These are phyloP conservation scores for Pseudocercospora macadamiae DNA, from an alignment of 2,329 filamentous ascomycete genomes.

Conservation along the genomic window DNA sequence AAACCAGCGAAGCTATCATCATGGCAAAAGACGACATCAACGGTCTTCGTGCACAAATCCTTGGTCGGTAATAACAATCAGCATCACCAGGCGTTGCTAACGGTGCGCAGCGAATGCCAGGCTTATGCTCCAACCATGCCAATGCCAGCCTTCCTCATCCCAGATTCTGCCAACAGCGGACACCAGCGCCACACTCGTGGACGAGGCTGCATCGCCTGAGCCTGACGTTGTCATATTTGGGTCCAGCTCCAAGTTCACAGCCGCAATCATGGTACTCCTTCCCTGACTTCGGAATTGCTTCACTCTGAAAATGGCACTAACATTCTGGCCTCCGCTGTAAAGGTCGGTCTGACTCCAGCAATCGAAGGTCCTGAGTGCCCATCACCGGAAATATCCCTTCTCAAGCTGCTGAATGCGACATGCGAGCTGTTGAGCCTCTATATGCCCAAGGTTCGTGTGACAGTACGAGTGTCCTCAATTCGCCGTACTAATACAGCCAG, in stretches of 20 bases:
- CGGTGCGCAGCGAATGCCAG: conserved; percentile 28
- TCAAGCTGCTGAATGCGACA: conserved; percentile 31
- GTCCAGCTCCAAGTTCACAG: conserved; percentile 20
- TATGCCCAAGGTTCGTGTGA: conserved; percentile 21
- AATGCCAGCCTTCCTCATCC: neutral
- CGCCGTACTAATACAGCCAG: conserved; percentile 6
- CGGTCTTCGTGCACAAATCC: conserved; percentile 26
- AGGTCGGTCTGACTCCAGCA: conserved; percentile 27
- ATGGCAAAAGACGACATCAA: conserved; percentile 22
- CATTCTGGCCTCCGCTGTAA: too few species aligned
- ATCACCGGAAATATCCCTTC: conserved; percentile 28
- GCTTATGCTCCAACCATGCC: conserved; percentile 21
- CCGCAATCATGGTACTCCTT: conserved; percentile 25
- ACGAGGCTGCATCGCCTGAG: neutral
- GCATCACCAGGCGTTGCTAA: neutral
- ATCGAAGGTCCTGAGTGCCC: conserved; percentile 26
- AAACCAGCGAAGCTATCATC: too few species aligned
- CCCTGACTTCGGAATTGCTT: too few species aligned
- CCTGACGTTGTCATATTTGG: conserved; percentile 31
- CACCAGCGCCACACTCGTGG: conserved; percentile 13
- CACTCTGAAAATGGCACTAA: conserved; percentile 11
- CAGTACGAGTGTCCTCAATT: too few species aligned
- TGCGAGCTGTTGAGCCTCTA: conserved; percentile 29
- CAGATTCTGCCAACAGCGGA: conserved; percentile 7
- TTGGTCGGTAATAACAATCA: conserved; percentile 10